Base-by-base conservation (phyloP, 2,329 filamentous ascomycete genomes). In the Trichophyton schoenleinii region DNA sequence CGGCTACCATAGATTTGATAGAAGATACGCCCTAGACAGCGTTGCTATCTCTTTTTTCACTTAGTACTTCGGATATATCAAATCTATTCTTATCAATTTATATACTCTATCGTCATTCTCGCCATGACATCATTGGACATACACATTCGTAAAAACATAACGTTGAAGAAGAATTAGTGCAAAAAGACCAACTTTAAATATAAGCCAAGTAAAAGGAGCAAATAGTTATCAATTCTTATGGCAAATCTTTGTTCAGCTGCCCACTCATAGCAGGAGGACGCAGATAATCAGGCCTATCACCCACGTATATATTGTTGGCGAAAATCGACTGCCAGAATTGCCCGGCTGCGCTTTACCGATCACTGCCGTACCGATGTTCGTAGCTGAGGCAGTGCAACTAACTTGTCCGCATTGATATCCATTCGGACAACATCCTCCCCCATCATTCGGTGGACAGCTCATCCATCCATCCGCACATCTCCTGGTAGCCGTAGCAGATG, bases 381-480 rank as follows among this genome's bases (percentile, higher is more conserved):
- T 77, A 15, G 66, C 72, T 6, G 73, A 75, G 3, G 83, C 80
- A 34, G 84, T 86, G 74, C 89, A 95, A 70, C 86, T 90, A 22
- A 81, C 82, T 20, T 80, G 79, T 0, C 88, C 90, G 73, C 90
- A 95, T 2, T 73, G 73, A 72, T 87, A 95, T 1, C 89, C 88
- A 48, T 75, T 80, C 0, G 91, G 91, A 78, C 92, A 97, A 72
- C 92, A 97, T 5, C 90, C 91, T 0, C 90, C 85, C 0, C 87
- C 83, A 0, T 81, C 77, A n/a, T 81, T 78, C 61, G 72, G 82
- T 67, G 79, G 84, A 82, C 80, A 96, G 65, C 74, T 81, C 65
- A 83, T 87, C 92, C 92, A 97, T 3, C 90, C 91, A 57, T 72
- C 78, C 0, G 91, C 89, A 70, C 92, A 97, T 0, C 77, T 80